Conservation (phyloP, 1,139 yeast genomes). For the Taiozyma onychis region DNA sequence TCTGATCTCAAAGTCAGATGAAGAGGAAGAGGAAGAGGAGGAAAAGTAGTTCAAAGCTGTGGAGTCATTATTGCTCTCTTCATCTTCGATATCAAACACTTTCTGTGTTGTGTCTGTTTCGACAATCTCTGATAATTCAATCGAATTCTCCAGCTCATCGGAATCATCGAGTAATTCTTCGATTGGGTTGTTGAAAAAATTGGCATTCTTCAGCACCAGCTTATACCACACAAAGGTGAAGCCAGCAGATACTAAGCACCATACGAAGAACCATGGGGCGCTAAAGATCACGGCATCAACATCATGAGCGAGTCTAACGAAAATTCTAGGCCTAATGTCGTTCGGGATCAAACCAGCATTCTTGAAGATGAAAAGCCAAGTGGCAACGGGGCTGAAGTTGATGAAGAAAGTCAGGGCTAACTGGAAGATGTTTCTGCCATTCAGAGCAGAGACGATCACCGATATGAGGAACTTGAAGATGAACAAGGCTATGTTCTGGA, state of each 20-base stretch:
- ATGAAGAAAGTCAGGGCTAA: slow-evolving; percentile 39
- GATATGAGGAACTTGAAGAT: slow-evolving; percentile 5
- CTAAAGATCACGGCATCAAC: slow-evolving; percentile 36
- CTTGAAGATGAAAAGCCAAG: slow-evolving; percentile 56
- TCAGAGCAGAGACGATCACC: slow-evolving; percentile 17
- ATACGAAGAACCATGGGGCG: slow-evolving; percentile 9
- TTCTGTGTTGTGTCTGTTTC: slow-evolving; percentile 5
- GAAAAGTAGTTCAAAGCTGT: not conserved
- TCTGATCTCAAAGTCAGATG: not conserved
- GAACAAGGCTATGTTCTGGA: not conserved
- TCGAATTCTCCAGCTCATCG: slow-evolving; percentile 4
- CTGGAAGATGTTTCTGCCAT: slow-evolving; percentile 34
- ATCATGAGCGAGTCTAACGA: slow-evolving; percentile 40
- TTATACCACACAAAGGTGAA: slow-evolving; percentile 13
- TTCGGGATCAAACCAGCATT: slow-evolving; percentile 57
- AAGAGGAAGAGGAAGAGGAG: not conserved
- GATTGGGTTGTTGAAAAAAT: slow-evolving; percentile 6
- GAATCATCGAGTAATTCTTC: not conserved
- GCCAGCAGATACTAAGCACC: slow-evolving; percentile 8
- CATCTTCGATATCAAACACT: not conserved
- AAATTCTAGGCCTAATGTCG: slow-evolving; percentile 48
- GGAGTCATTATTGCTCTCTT: not conserved
- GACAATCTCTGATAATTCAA: slow-evolving; percentile 1
- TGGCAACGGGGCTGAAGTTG: slow-evolving; percentile 48
- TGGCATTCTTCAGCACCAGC: slow-evolving; percentile 5